Evolutionary conservation across 164 flowering plant species (phyloP), one percentile per base, ranked within the genome.

Genomic region (Protea cynaroides): DNA sequence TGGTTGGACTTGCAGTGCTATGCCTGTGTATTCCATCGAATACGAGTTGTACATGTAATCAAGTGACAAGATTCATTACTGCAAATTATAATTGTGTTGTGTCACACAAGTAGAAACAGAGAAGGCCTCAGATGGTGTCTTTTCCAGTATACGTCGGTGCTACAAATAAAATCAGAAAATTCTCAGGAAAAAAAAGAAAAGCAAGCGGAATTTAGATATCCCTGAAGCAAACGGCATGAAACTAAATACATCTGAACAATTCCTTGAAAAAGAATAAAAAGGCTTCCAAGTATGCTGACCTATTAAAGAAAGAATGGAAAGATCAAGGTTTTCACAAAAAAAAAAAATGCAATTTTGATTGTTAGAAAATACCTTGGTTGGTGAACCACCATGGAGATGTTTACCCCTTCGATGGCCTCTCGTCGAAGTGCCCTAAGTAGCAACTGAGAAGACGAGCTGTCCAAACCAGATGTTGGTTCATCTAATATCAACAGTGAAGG

Each of bases 401-500:
- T 94, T 23, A 91, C 98, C 61, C 96, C 98, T 80, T 94, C 98
- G 53, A 87, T 83, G 69, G 98, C 95, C 79, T 94, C 98, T 53
- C 96, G 92, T 12, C 97, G 85, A 57, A 94, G 90, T 37, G 98
- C 97, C 81, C 83, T 89, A 36, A 94, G 90, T 21, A 94, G 86
- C 67, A 91, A 73, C 73, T 69, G 82, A 62, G 98, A 94, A 67
- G 98, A 94, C 34, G 98, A 84, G 76, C 98, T 94, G 69, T 94
- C 98, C 74, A 94, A 73, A 53, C 98, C 98, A 73, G 98, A 87
- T 23, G 97, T 94, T 2, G 97, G 98, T 71, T 91, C 98, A 78
- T 93, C 98, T 57, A 93, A 81, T 63, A 93, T 94, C 78, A 94
- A 68, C 44, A 94, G 84, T 51, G 97, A 94, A 76, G 97, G 98